Percentiles rank a stretch among this genome's conserved stretches.
Evolutionary conservation across 1,139 yeast genomes (phyloP).

Genomic region (Citeromyces hawaiiensis): DNA sequence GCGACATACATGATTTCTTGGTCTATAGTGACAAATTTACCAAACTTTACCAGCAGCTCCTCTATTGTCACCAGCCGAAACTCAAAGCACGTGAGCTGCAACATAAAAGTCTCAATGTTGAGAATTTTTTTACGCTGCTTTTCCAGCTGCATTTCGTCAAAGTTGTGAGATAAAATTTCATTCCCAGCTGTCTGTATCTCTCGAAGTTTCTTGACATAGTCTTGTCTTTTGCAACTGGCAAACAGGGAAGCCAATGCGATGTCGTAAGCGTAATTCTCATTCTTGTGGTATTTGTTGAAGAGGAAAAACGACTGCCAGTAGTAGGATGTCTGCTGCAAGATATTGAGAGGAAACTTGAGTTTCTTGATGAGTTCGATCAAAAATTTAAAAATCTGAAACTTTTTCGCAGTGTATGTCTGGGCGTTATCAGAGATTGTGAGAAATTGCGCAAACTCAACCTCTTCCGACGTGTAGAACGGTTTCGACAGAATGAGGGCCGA

Average conservation of each 20-base stretch:
- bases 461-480: constrained; percentile 48
- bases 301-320: constrained; percentile 62
- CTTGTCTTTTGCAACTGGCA: constrained; percentile 76
- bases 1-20: constrained; percentile 37
- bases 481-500: constrained; percentile 27
- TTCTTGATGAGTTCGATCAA: constrained; percentile 36
- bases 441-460: constrained; percentile 37
- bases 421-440: constrained; percentile 37
- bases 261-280: constrained; percentile 23
- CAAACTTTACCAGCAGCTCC: constrained; percentile 53
- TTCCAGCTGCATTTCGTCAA: constrained; percentile 19
- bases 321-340: constrained; percentile 55
- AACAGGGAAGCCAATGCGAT: constrained; percentile 66
- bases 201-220: constrained; percentile 68
- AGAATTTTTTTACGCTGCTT: constrained; percentile 38
- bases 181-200: constrained; percentile 31
- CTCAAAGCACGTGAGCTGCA: constrained; percentile 18
- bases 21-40: constrained; percentile 37
- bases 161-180: constrained; percentile 4
- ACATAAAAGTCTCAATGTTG: constrained; percentile 50
- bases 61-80: constrained; percentile 69
- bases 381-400: constrained; percentile 39
- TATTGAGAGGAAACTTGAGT: constrained; percentile 53
- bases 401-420: constrained; percentile 28
- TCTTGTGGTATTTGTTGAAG: constrained; percentile 40